Percentiles rank a stretch among this genome's conserved stretches.
Conservation (phyloP, 257 asterid species). For the Rehmannia glutinosa region DNA sequence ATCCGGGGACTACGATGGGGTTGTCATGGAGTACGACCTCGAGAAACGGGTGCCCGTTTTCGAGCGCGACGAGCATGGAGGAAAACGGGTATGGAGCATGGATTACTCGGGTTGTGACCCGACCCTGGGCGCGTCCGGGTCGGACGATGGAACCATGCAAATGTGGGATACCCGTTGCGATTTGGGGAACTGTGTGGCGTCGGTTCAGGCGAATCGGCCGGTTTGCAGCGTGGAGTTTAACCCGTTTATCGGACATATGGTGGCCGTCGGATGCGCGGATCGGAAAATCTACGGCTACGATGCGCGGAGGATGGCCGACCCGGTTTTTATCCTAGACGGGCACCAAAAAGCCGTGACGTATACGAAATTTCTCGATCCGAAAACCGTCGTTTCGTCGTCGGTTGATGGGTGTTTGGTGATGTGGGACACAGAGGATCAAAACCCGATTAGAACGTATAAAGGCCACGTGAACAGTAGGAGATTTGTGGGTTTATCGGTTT, state of each 20-base stretch:
- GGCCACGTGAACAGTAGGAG: constrained; percentile 73
- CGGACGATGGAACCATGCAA: constrained; percentile 83
- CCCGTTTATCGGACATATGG: constrained; percentile 43
- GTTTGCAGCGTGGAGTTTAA: constrained; percentile 80
- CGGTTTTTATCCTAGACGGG: constrained; percentile 53
- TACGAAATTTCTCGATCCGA: constrained; percentile 41
- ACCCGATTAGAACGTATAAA: constrained; percentile 42
- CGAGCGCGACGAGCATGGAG: constrained; percentile 87
- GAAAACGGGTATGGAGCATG: constrained; percentile 74
- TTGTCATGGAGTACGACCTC: constrained; percentile 65
- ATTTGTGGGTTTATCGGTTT: constrained; percentile 79
- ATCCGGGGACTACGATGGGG: constrained; percentile 80
- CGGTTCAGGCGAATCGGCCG: constrained; percentile 52
- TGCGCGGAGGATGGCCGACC: constrained; percentile 40
- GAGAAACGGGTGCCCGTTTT: constrained; percentile 54
- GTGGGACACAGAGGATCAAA: constrained; percentile 53
- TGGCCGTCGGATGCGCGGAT: constrained; percentile 78
- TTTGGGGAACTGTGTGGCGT: constrained; percentile 35
- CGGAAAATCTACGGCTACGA: constrained; percentile 63
- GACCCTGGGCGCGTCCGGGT: constrained; percentile 67
- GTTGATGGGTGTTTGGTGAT: constrained; percentile 67
- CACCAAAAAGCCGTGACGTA: constrained; percentile 71
- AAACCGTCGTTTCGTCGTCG: constrained; percentile 57
- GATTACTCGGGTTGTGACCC: constrained; percentile 53
- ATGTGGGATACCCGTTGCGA: constrained; percentile 75